Conservation (phyloP, 257 asterid genomes). For the Salvia splendens region DNA sequence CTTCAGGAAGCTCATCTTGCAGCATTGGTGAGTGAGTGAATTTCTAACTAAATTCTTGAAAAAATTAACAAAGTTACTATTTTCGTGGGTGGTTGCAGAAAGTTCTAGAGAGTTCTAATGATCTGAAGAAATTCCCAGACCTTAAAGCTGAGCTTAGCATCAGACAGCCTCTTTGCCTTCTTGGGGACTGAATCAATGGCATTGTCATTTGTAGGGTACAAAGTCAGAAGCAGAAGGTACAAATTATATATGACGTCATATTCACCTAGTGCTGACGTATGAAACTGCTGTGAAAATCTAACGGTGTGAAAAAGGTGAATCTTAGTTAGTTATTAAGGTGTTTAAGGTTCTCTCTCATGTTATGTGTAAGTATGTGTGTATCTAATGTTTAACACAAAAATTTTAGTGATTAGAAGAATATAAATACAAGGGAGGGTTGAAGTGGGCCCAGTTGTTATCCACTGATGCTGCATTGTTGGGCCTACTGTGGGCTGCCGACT, state of each 20-base stretch:
- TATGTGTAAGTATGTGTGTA: neutral
- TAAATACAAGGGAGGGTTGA: neutral
- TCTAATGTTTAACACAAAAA: neutral
- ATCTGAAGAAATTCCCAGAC: conserved; percentile 66
- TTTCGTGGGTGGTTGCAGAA: conserved; percentile 54
- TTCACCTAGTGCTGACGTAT: conserved; percentile 18
- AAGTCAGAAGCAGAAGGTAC: no score
- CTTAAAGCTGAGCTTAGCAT: conserved; percentile 90
- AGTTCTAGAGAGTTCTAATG: conserved; percentile 60
- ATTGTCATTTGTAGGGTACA: no score
- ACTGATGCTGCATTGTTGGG: conserved; percentile 18
- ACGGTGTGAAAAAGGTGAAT: neutral
- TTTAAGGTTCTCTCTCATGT: no score
- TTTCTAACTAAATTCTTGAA: no score
- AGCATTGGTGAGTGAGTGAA: conserved; percentile 63
- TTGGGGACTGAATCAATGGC: conserved; percentile 53
- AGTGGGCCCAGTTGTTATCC: conserved; percentile 32
- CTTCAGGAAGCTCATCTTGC: conserved; percentile 90
- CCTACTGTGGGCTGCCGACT: conserved; percentile 31
- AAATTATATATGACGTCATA: conserved; percentile 12
- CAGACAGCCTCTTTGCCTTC: conserved; percentile 81
- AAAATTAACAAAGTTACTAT: no score
- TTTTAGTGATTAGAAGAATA: neutral
- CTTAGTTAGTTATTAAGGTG: neutral
- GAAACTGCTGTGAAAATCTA: neutral